phyloP scores from a whole-genome alignment of 371 early-diverging fungal genomes.

The Aphelidium insulamus region DNA sequence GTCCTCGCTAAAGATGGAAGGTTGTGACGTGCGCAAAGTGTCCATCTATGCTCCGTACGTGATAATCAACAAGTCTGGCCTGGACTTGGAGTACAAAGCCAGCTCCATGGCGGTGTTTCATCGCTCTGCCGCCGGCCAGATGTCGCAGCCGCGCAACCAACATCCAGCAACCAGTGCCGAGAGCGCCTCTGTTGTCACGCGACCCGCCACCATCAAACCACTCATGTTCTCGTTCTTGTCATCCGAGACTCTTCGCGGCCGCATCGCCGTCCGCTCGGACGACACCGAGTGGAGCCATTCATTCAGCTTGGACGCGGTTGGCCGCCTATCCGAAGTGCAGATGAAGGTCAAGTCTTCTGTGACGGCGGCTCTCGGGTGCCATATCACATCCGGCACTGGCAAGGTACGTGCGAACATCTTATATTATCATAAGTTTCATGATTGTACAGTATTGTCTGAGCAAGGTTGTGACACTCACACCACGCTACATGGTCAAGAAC shows the following conservation, averaged over 20 bases:
- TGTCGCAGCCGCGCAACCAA: conserved; percentile 8
- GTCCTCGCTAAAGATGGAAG: conserved; percentile 1
- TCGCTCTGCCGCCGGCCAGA: conserved; percentile 42
- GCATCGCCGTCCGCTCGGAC: conserved; percentile 48
- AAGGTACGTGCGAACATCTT: conserved; percentile 14
- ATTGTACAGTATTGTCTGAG: conserved; percentile 28
- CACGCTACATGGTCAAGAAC: conserved; percentile 79
- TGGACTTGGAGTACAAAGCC: conserved; percentile 50
- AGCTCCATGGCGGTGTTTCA: no score
- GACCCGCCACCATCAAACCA: conserved; percentile 23
- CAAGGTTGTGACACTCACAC: conserved; percentile 71
- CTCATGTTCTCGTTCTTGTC: conserved; percentile 84
- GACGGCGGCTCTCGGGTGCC: conserved; percentile 3
- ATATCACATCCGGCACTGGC: conserved; percentile 31
- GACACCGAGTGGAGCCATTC: conserved; percentile 80
- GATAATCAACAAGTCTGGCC: conserved; percentile 76
- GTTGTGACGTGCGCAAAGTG: conserved; percentile 16
- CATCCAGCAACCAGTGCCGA: no score
- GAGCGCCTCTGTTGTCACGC: neutral
- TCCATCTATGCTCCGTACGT: conserved; percentile 41
- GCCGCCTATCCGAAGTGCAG: conserved; percentile 52
- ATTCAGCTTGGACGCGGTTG: conserved; percentile 84
- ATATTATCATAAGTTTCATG: neutral
- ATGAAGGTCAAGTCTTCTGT: conserved; percentile 37
- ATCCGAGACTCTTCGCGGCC: conserved; percentile 46